Evolutionary conservation across 129 eudicot species (phyloP), one percentile per base, ranked within the genome.

Genomic region (Saussurea involucrata): DNA sequence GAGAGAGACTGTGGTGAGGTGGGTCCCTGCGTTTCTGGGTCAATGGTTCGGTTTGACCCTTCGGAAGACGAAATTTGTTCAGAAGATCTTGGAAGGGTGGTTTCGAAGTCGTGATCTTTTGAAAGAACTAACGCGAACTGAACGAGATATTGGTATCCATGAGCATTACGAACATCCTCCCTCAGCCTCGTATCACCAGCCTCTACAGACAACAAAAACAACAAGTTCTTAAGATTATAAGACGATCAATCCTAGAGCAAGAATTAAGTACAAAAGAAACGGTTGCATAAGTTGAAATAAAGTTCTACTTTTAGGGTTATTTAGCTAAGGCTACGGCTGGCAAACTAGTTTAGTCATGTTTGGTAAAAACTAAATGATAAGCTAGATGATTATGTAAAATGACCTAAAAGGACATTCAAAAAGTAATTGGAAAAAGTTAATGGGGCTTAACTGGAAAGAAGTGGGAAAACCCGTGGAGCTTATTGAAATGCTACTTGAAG

Each of bases 141-240:
- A 37, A 95, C 96, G 49, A 95, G 90, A 73, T 88, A 95, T 25
- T 90, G 99, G 80, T 95, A 92, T 15, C 99, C 99, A 74, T 95
- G 99, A 49, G 99, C 99, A 72, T 95, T 95, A 72, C 90, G 97
- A 73, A 95, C 87, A 81, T 95, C 99, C 87, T 95, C 99, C 81
- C 99, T 88, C 24, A 95, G 92, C 79, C 87, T 82, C 73, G 85
- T 82, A 71, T 97, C 97, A 81, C 92, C 94, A 84, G 99, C 95
- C 87, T 90, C 99, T 95, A 80, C 74, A 85, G 57, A 63, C 53
- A 42, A 63, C 9, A 64, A 21, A 71, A 57, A 33, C 6, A 8
- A 34, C 28, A 17, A 8, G 53, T 37, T n/a, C n/a, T n/a, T 8
- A 53, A 53, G 4, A 53, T 58, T 0, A 31, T 11, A 28, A 76